Evolutionary conservation across 371 early-diverging fungal species (phyloP), one percentile per base, ranked within the genome.

Genomic region (Entomophthora muscae): DNA sequence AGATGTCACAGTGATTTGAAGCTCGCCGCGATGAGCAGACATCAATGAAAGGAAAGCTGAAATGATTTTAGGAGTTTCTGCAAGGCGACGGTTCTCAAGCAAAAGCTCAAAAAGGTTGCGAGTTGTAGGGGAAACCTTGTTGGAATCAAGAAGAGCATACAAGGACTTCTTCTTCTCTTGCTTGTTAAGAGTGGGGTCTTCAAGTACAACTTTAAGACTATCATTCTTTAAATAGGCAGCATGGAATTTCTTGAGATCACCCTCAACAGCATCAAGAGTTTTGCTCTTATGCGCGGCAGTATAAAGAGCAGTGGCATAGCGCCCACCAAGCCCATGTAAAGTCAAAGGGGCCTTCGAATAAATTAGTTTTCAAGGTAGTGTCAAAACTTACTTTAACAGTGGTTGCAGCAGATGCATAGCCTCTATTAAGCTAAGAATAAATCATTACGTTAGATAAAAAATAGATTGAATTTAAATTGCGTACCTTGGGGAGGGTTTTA

Each of bases 231-330:
- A 70, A 66, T 95, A 75, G 64, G 78, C 69, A 53, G 71, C 62
- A 66, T 78, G 72, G 69, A 97, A 75, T 63, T 77, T 71, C 69
- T 75, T 79, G 65, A 97, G 78, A 63, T 95, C 98, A 63, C 75
- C 67, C 71, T 97, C 95, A 60, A 97, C 94, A 27, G 82, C 73
- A 17, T 88, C 83, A 67, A 95, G 83, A 23, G 72, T 73, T 71
- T 86, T 83, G 77, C 83, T 80, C 72, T 89, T 89, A 68, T 84
- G 80, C 28, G 95, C 95, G 55, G 98, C 98, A 61, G 89, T 81
- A 84, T 84, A 97, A 64, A 97, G 83, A 42, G 98, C 96, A 26
- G 95, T 93, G 64, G 98, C 96, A 72, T 97, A 97, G 70, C 94
- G 90, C 69, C 98, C 98, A 61, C 93, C 92, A 72, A 97, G 86